These are phyloP conservation scores for Prosopis cineraria DNA, from an alignment of 306 rosid species.

Conservation along the genomic window DNA sequence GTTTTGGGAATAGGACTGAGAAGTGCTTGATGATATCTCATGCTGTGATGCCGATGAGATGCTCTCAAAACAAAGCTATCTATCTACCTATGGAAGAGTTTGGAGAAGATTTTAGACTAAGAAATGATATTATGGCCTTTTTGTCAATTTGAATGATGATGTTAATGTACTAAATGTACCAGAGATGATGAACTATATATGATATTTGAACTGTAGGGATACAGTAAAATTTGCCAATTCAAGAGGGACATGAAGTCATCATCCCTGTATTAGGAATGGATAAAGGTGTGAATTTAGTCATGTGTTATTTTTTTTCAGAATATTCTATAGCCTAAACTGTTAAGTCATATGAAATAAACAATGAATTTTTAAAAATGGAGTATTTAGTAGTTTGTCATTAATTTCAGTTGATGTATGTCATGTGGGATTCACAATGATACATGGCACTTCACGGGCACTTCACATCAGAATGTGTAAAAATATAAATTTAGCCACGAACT, in stretches of 20 bases:
- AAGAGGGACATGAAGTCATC: neutral
- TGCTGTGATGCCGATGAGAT: neutral
- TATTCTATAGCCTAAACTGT: too few species aligned
- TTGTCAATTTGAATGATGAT: neutral
- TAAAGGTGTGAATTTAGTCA: too few species aligned
- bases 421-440: too few species aligned
- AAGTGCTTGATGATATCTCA: conserved; percentile 18
- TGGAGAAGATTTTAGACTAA: neutral
- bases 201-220: neutral
- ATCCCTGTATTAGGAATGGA: neutral
- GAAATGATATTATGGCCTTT: neutral
- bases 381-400: too few species aligned
- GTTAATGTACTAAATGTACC: neutral
- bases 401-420: too few species aligned
- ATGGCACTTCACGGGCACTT: too few species aligned
- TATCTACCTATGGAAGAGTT: conserved; percentile 11
- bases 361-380: too few species aligned
- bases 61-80: neutral
- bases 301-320: too few species aligned
- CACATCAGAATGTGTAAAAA: too few species aligned
- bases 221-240: neutral
- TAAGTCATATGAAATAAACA: too few species aligned
- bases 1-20: conserved; percentile 17
- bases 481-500: too few species aligned
- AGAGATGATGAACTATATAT: neutral